Percentiles rank a stretch among this genome's conserved stretches.
Evolutionary conservation across 352 stramenopile genomes (phyloP).

Genomic region (Pythium sp.): DNA sequence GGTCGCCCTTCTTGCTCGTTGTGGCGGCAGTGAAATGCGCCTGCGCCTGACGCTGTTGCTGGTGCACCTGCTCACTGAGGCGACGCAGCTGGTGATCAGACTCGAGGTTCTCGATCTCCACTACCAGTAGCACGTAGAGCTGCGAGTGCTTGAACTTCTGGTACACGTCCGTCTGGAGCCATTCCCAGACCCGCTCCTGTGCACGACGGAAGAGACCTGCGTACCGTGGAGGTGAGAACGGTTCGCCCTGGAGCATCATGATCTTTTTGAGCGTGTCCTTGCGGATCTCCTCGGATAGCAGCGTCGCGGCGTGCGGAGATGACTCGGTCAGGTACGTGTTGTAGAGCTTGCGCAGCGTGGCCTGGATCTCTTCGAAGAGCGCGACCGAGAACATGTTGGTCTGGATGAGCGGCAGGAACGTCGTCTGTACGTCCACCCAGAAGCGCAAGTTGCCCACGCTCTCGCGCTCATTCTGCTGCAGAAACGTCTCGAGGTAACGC

Average conservation of each 20-base stretch:
- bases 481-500: conserved; percentile 49
- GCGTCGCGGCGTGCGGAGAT: conserved; percentile 25
- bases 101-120: conserved; percentile 71
- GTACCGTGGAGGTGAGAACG: conserved; percentile 69
- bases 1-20: conserved; percentile 9
- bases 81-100: conserved; percentile 55
- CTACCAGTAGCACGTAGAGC: conserved; percentile 64
- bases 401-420: conserved; percentile 67
- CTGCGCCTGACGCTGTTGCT: conserved; percentile 38
- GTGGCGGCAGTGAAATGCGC: background rate
- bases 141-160: conserved; percentile 54
- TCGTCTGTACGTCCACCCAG: conserved; percentile 73
- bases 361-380: conserved; percentile 72
- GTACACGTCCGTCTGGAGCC: conserved; percentile 64
- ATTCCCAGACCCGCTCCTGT: conserved; percentile 71
- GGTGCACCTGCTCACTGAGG: conserved; percentile 57
- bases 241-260: conserved; percentile 66
- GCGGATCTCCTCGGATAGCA: conserved; percentile 47
- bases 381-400: conserved; percentile 58
- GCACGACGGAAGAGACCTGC: conserved; percentile 66
- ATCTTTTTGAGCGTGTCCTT: conserved; percentile 66
- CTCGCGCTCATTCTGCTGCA: conserved; percentile 27
- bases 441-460: conserved; percentile 61
- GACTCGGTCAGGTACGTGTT: conserved; percentile 59
- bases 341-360: conserved; percentile 58